phyloP scores from a whole-genome alignment of 2,329 filamentous ascomycete species.

The Fusarium caatingaense region DNA sequence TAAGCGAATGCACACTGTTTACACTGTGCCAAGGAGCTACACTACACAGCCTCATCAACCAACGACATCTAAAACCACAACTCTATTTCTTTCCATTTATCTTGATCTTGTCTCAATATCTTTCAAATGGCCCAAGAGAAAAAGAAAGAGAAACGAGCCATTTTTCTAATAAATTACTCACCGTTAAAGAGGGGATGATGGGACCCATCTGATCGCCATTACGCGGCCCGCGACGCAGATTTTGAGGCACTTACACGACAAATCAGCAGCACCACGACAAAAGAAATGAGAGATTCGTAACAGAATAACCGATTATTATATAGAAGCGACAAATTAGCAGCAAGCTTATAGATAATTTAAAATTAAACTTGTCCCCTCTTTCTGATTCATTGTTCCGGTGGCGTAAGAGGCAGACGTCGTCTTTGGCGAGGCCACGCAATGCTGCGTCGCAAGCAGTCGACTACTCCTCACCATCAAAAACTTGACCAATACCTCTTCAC shows the following conservation, averaged over 20 bases:
- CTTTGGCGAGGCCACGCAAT: conserved; percentile 51
- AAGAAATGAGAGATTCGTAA: conserved; percentile 1
- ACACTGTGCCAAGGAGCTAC: conserved; percentile 5
- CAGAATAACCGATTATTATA: not conserved
- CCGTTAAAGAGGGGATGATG: conserved; percentile 18
- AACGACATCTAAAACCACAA: conserved; percentile 11
- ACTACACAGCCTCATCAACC: conserved; percentile 31
- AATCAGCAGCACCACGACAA: not conserved
- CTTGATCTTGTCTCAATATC: not conserved
- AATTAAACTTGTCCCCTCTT: not conserved
- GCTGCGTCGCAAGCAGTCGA: conserved; percentile 44
- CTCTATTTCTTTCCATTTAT: not conserved
- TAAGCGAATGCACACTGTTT: not conserved
- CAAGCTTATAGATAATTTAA: not conserved
- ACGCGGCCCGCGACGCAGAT: conserved; percentile 29
- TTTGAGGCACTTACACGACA: conserved; percentile 22
- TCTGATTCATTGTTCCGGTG: conserved; percentile 17
- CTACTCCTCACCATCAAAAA: conserved; percentile 23
- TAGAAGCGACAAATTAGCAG: not conserved
- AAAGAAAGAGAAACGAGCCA: not conserved
- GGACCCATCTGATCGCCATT: conserved; percentile 28
- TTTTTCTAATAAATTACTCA: conserved; percentile 11
- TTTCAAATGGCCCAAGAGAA: accelerated
- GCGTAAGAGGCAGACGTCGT: conserved; percentile 42
- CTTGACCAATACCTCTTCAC: conserved; percentile 13